Conservation (phyloP, 2,329 filamentous ascomycete genomes). For the Talaromyces sp. region DNA sequence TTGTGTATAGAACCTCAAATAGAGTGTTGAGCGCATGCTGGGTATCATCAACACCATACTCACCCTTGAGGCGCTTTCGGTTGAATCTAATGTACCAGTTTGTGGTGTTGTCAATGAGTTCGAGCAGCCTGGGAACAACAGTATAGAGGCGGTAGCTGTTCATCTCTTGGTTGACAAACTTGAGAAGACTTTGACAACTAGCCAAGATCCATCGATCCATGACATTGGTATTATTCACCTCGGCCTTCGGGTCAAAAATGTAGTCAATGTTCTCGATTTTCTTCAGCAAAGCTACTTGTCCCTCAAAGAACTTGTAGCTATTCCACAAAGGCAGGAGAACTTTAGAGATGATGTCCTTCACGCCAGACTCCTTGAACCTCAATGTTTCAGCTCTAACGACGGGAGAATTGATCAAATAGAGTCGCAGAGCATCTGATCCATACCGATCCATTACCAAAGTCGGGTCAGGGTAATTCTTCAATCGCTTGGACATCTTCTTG, state of each 20-base stretch:
- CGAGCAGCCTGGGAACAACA: slow-evolving; percentile 78
- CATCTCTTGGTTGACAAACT: slow-evolving; percentile 94
- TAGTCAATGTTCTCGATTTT: slow-evolving; percentile 77
- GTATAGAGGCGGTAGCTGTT: slow-evolving; percentile 75
- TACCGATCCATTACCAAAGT: slow-evolving; percentile 77
- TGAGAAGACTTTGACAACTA: slow-evolving; percentile 81
- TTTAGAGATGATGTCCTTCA: slow-evolving; percentile 91
- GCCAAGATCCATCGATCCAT: slow-evolving; percentile 97
- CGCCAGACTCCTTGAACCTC: slow-evolving; percentile 84
- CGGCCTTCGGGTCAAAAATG: slow-evolving; percentile 67
- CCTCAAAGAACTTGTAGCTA: slow-evolving; percentile 93
- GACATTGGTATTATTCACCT: slow-evolving; percentile 66
- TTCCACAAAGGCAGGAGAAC: slow-evolving; percentile 92
- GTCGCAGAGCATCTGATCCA: slow-evolving; percentile 82
- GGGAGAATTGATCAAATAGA: slow-evolving; percentile 97
- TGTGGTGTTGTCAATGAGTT: slow-evolving; percentile 88
- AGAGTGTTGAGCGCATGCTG: slow-evolving; percentile 87
- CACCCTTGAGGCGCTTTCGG: slow-evolving; percentile 83
- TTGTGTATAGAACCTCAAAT: slow-evolving; percentile 86
- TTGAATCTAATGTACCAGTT: slow-evolving; percentile 99
- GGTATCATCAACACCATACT: slow-evolving; percentile 80
- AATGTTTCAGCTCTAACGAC: slow-evolving; percentile 89
- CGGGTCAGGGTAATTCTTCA: slow-evolving; percentile 95
- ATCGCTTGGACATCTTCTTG: slow-evolving; percentile 97
- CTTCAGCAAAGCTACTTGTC: slow-evolving; percentile 78